A percentile compares a stretch with the other conserved stretches of the same genome.
Conservation (phyloP, 495 filamentous ascomycete genomes). For the Xylaria longipes region DNA sequence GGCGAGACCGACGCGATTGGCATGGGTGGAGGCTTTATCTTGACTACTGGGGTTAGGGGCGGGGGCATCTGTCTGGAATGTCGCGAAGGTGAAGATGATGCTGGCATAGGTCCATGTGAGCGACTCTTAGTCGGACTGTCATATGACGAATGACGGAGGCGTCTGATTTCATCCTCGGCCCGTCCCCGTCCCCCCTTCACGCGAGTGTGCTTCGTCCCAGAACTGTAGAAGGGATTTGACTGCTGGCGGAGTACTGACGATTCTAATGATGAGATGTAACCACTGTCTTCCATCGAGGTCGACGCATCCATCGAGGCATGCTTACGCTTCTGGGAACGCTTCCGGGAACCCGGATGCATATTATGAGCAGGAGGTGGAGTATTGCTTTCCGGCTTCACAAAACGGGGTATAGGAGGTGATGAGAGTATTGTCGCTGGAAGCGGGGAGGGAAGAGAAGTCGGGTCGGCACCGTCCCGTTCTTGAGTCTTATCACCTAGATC, state of each 20-base stretch:
- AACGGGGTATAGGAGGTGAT: slow-evolving; percentile 82
- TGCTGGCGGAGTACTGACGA: slow-evolving; percentile 84
- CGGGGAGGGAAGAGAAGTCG: slow-evolving; percentile 63
- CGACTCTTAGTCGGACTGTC: slow-evolving; percentile 82
- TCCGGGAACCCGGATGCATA: slow-evolving; percentile 59
- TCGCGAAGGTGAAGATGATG: slow-evolving; percentile 67
- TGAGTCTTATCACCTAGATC: slow-evolving; percentile 60
- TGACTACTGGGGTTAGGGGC: slow-evolving; percentile 84
- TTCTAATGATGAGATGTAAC: slow-evolving; percentile 97
- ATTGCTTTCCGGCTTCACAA: slow-evolving; percentile 65
- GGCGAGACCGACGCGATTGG: slow-evolving; percentile 90
- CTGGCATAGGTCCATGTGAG: slow-evolving; percentile 50
- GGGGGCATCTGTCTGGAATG: slow-evolving; percentile 69
- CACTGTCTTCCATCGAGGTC: slow-evolving; percentile 84
- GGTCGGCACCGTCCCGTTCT: slow-evolving; percentile 60
- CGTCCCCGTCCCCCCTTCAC: slow-evolving; percentile 89
- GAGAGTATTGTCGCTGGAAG: slow-evolving; percentile 68
- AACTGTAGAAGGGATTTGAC: slow-evolving; percentile 67
- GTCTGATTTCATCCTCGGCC: slow-evolving; percentile 92
- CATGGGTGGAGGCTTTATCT: slow-evolving; percentile 81
- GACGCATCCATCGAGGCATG: slow-evolving; percentile 77
- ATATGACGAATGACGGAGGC: slow-evolving; percentile 89
- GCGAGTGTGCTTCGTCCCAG: slow-evolving; percentile 76
- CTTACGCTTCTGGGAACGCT: slow-evolving; percentile 72
- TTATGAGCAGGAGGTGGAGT: slow-evolving; percentile 77